Base-by-base conservation (phyloP, 2,329 filamentous ascomycete genomes). In the Cytospora leucostoma region DNA sequence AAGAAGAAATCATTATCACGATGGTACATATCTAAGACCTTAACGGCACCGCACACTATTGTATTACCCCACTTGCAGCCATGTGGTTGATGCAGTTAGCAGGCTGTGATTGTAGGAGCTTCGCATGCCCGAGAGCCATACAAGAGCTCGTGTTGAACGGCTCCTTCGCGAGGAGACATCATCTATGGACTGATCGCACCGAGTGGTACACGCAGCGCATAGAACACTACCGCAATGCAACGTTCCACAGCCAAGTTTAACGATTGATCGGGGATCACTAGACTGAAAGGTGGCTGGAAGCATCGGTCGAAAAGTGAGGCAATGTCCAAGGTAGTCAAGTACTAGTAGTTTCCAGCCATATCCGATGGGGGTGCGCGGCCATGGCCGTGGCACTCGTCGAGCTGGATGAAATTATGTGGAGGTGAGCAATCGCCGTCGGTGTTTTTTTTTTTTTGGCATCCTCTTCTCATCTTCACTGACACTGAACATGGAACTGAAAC, bases 161-260 rank as follows among this genome's bases (percentile, higher is more conserved):
- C 71, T 4, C 73, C 74, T 0, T 63, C 67, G 15, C 72, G 69
- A 7, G 74, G 75, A n/a, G 67, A 70, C 4, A 71, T 65, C 1
- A 72, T 35, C 7, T 12, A 47, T 19, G 61, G 61, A 3, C n/a
- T 47, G 27, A 57, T 60, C 47, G 13, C 67, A n/a, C 65, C 65
- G 5, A 61, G 59, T 0, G 65, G 65, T 6, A 66, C 64, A 10
- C 21, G 57, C 17, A 54, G 65, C 17, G 64, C 49, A 2, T 62
- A 56, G 52, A 53, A 52, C 15, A 51, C 81, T 13, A 88, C 88
- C 73, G 88, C 86, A 0, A 84, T 89, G 67, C 86, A 88, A 73
- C 86, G 85, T 71, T 80, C 77, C 57, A 79, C 77, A 49, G 78
- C 79, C 52, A 84, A 88, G 70, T 89, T 86, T 85, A 77, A 77